A percentile compares a stretch with the other conserved stretches of the same genome.
Evolutionary conservation across 164 flowering plant species (phyloP).

Genomic region (Aristolochia contorta): DNA sequence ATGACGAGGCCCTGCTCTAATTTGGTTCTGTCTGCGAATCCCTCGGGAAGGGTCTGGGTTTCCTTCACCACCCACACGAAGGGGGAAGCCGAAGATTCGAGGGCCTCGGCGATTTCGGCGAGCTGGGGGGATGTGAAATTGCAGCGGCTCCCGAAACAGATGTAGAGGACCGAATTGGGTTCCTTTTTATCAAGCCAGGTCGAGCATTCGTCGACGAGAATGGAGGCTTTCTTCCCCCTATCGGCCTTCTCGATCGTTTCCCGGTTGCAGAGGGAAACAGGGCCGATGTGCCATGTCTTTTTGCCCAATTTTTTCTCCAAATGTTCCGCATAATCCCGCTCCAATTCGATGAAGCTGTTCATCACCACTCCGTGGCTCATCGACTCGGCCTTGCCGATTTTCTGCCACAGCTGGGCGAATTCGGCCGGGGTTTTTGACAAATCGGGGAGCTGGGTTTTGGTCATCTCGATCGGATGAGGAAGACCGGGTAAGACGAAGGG

Average conservation of each 20-base stretch:
- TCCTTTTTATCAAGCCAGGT: not conserved
- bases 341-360: constrained; percentile 5
- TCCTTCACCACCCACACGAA: constrained; percentile 4
- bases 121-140: not conserved
- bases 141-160: constrained; percentile 4
- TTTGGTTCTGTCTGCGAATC: constrained; percentile 20
- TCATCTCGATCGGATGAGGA: constrained; percentile 16
- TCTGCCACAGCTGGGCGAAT: not conserved
- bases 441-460: constrained; percentile 1
- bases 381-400: not conserved
- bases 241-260: not conserved
- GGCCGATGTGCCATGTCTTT: constrained; percentile 4
- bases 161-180: constrained; percentile 2
- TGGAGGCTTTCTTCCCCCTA: constrained; percentile 1
- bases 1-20: constrained; percentile 20
- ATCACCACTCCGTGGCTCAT: not conserved
- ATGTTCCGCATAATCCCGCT: not conserved
- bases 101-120: constrained; percentile 1
- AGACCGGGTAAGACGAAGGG: constrained; percentile 30
- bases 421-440: not conserved
- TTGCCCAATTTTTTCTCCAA: not conserved
- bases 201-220: not conserved
- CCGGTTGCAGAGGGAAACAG: not conserved
- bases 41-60: constrained; percentile 10
- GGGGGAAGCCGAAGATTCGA: not conserved